Evolutionary conservation across 257 asterid species (phyloP).

Genomic region (Jacaranda copaia): DNA sequence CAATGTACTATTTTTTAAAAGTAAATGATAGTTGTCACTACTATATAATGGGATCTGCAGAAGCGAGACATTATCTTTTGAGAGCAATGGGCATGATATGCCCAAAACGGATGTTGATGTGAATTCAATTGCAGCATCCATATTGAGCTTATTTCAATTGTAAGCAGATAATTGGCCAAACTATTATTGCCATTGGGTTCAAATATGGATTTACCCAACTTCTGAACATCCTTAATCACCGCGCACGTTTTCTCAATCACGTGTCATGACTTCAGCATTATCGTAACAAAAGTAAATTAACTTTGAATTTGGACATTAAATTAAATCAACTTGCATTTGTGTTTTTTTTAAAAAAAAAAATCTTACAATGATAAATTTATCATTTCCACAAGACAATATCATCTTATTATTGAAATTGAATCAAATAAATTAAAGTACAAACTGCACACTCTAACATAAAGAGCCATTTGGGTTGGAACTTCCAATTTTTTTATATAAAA

Average conservation of each 20-base stretch:
- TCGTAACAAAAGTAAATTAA: background rate
- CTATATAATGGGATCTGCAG: slow-evolving; percentile 32
- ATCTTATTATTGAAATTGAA: no score
- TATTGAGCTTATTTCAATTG: slow-evolving; percentile 26
- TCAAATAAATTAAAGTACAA: no score
- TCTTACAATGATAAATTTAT: no score
- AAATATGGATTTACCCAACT: no score
- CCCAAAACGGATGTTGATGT: slow-evolving; percentile 36
- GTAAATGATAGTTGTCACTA: background rate
- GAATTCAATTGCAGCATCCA: slow-evolving; percentile 40
- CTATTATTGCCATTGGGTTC: background rate
- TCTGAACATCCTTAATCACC: background rate
- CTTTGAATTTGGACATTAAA: background rate
- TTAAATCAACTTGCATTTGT: background rate
- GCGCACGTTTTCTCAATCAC: background rate
- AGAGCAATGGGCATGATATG: slow-evolving; percentile 30
- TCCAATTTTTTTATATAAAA: no score
- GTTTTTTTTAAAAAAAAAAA: no score
- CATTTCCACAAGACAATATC: no score
- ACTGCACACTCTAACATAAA: no score
- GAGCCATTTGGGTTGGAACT: no score
- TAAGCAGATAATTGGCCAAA: slow-evolving; percentile 23
- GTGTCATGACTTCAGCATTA: background rate
- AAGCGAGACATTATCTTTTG: slow-evolving; percentile 38
- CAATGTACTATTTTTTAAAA: background rate